Base-by-base conservation (phyloP, 495 filamentous ascomycete genomes). In the Hypomontagnella submonticulosa region DNA sequence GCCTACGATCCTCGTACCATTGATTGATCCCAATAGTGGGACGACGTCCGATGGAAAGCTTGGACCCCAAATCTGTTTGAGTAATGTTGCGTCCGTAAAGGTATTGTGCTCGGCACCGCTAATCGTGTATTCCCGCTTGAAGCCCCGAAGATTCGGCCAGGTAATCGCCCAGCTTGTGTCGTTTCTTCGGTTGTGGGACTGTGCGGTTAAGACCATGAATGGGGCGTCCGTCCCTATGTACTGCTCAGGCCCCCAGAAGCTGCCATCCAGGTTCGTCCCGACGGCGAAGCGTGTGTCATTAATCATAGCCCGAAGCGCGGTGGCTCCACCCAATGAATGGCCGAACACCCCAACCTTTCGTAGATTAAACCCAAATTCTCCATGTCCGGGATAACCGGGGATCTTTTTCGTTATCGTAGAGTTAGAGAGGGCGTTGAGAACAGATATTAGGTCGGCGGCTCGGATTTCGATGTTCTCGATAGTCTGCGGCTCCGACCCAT, bases 281-380 rank as follows among this genome's bases (percentile, higher is more conserved):
- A 76, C 84, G 0, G 59, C 43, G 48, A 87, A 66, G 0, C 79
- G 73, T 12, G 58, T 44, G 23, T 85, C 81, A 7, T 66, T 50
- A 8, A 72, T 55, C 61, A 83, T 69, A 3, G 77, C 71, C 8
- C 70, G 57, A 4, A 83, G 76, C 2, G 84, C 70, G 1, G 84
- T 73, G 0, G 81, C 79, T n/a, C 85, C 85, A 16, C 85, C 84
- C 7, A 86, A 70, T 0, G 84, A 86, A 49, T 87, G 84, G 0
- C 85, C 84, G 27, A 81, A 78, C 18, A 82, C 72, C 1, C 71
- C 77, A 12, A 79, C 73, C 3, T 71, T 70, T 23, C 47, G 40
- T 15, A 69, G 62, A 32, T 71, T 61, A 1, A 63, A 32, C 23
- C 23, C 49, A 27, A 2, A 27, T 3, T 27, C 23, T 27, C 6